These are phyloP conservation scores for Phytophthora constricta DNA, from an alignment of 352 stramenopile genomes.

Conservation along the genomic window DNA sequence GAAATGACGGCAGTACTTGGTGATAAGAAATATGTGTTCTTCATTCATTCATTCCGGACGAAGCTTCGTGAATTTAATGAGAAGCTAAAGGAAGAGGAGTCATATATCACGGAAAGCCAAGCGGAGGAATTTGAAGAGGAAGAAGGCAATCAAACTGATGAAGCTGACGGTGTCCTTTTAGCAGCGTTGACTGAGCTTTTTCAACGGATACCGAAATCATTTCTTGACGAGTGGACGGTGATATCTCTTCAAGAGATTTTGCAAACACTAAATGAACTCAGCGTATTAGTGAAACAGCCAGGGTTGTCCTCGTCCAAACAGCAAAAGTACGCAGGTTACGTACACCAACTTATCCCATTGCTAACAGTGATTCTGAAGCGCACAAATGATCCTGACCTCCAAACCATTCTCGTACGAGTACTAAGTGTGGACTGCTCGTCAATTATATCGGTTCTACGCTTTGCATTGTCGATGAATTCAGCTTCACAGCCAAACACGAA, in stretches of 20 bases:
- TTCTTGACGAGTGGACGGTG: conserved; percentile 65
- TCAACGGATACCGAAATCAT: conserved; percentile 42
- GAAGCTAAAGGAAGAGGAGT: conserved; percentile 8
- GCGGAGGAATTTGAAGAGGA: conserved; percentile 5
- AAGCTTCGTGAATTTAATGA: conserved; percentile 59
- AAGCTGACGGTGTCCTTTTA: conserved; percentile 22
- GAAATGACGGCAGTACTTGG: conserved; percentile 36
- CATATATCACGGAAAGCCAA: conserved; percentile 6
- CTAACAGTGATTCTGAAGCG: conserved; percentile 47
- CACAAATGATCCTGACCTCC: conserved; percentile 49
- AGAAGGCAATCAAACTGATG: background rate
- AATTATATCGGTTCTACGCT: conserved; percentile 37
- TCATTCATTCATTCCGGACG: conserved; percentile 51
- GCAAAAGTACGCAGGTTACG: conserved; percentile 11
- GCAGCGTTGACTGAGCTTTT: conserved; percentile 40
- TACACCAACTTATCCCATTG: conserved; percentile 40
- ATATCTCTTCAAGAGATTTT: conserved; percentile 59
- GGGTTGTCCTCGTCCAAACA: background rate
- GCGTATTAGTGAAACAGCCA: conserved; percentile 28
- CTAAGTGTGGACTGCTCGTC: conserved; percentile 35
- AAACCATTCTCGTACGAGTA: conserved; percentile 45
- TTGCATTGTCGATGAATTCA: conserved; percentile 16
- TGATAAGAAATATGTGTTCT: conserved; percentile 59
- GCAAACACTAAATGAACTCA: conserved; percentile 38
- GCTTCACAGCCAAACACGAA: conserved; percentile 5